Base-by-base conservation (phyloP, 2,329 filamentous ascomycete genomes). In the Cordyceps cateniannulata region DNA sequence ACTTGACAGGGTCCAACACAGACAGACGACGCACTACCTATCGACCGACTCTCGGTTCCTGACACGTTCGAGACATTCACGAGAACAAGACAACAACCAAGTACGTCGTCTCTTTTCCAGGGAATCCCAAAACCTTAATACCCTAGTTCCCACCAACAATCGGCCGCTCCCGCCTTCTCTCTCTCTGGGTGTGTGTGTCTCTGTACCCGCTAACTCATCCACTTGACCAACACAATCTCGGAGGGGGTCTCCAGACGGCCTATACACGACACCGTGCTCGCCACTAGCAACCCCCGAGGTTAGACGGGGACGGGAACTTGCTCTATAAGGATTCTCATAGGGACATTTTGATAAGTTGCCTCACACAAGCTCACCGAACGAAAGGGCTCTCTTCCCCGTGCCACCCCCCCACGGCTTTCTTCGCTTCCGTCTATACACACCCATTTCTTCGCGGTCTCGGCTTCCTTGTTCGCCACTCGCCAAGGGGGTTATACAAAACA, bases 211-310 rank as follows among this genome's bases (percentile, higher is more conserved):
- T 20, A 27, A 16, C 40, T 35, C 52, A 45, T 45, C 52, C 38
- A 45, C 52, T 55, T 55, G 52, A 55, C 52, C 52, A 55, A 55
- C 52, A 55, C 52, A 29, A 55, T 27, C 40, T 32, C 38, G 5
- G 51, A 16, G 20, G 14, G 6, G 35, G 10, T 40, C n/a, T 10
- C 18, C 27, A 38, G 24, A 55, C 38, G 38, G 3, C 16, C 40
- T 44, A 12, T 44, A 10, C 38, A 40, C 35, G 35, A 29, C 9
- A 24, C 20, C 51, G 12, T 40, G 12, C 22, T 35, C 6, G 51
- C 6, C 20, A 42, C 38, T 44, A 55, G 24, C 40, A 55, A n/a
- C 45, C 24, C n/a, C 38, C 16, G 16, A 55, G 18, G 52, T 29
- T 45, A 45, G 52, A 44, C 51, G 25, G 22, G 18, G 9, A 12